Evolutionary conservation across 2,329 filamentous ascomycete genomes (phyloP).

Genomic region (Apiospora rasikravindrae): DNA sequence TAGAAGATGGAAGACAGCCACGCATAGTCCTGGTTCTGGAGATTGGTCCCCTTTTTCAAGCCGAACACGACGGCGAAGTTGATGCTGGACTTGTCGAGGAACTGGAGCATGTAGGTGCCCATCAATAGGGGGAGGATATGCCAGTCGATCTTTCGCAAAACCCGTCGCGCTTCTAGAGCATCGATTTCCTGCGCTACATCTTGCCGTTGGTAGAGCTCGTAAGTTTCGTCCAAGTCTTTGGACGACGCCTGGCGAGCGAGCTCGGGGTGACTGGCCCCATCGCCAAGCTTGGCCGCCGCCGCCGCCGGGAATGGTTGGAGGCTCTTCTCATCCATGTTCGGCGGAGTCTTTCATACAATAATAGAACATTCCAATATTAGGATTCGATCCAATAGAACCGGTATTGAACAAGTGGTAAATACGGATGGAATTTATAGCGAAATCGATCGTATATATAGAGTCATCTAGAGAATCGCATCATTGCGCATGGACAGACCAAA

Average conservation of each 20-base stretch:
- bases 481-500: not conserved
- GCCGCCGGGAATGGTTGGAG: not conserved
- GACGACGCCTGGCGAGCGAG: conserved; percentile 27
- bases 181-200: conserved; percentile 31
- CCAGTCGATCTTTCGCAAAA: conserved; percentile 40
- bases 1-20: conserved; percentile 61
- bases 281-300: not conserved
- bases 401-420: not conserved
- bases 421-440: not conserved
- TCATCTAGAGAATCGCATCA: not conserved
- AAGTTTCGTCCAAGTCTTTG: conserved; percentile 39
- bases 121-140: conserved; percentile 38
- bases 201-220: conserved; percentile 37
- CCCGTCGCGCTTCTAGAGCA: conserved; percentile 34
- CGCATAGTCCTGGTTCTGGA: conserved; percentile 55
- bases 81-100: conserved; percentile 48
- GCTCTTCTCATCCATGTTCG: not conserved
- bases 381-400: too few species aligned
- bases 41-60: conserved; percentile 50
- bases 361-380: not conserved
- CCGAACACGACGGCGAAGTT: conserved; percentile 58
- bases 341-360: not conserved
- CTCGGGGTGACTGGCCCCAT: not conserved
- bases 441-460: not conserved
- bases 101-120: conserved; percentile 41